Percentiles rank a stretch among this genome's conserved stretches.
Conservation (phyloP, 2,329 filamentous ascomycete genomes). For the Paraphoma chrysanthemicola region DNA sequence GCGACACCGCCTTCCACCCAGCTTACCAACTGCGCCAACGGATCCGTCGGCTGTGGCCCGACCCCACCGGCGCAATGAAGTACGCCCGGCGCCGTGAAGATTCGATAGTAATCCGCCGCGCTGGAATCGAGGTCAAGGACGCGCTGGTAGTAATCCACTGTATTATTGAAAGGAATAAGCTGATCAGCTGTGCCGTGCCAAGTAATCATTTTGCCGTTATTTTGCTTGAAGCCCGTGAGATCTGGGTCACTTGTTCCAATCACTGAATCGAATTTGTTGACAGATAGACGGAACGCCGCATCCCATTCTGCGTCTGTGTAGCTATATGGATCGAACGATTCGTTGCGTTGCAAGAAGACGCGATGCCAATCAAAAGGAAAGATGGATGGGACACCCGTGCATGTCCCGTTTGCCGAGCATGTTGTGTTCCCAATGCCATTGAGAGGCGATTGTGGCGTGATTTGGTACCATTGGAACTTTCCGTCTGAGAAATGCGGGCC, state of each 20-base stretch:
- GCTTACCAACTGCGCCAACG: conserved; percentile 9
- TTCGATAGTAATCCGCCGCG: conserved; percentile 13
- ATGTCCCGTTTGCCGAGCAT: conserved; percentile 8
- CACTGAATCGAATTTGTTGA: conserved; percentile 13
- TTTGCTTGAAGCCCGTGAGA: conserved; percentile 19
- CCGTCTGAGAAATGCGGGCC: conserved; percentile 18
- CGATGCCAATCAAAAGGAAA: conserved; percentile 7
- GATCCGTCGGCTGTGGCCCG: conserved; percentile 7
- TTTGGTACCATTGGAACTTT: conserved; percentile 21
- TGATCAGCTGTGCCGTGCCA: conserved; percentile 29
- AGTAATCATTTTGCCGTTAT: conserved; percentile 32
- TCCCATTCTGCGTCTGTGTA: conserved; percentile 4
- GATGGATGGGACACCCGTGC: not conserved
- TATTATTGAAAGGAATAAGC: conserved; percentile 7
- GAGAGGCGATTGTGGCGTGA: conserved; percentile 15
- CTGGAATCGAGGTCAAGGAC: not conserved
- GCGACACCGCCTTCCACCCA: conserved; percentile 19
- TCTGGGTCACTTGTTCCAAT: conserved; percentile 22
- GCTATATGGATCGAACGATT: conserved; percentile 2
- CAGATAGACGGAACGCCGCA: conserved; percentile 3
- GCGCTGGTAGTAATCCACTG: conserved; percentile 3
- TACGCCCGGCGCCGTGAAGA: conserved; percentile 18
- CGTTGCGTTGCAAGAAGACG: conserved; percentile 20
- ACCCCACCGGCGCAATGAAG: conserved; percentile 16
- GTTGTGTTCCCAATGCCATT: conserved; percentile 18